phyloP scores from a whole-genome alignment of 768 basidiomycete species.

The Trametes villosa region DNA sequence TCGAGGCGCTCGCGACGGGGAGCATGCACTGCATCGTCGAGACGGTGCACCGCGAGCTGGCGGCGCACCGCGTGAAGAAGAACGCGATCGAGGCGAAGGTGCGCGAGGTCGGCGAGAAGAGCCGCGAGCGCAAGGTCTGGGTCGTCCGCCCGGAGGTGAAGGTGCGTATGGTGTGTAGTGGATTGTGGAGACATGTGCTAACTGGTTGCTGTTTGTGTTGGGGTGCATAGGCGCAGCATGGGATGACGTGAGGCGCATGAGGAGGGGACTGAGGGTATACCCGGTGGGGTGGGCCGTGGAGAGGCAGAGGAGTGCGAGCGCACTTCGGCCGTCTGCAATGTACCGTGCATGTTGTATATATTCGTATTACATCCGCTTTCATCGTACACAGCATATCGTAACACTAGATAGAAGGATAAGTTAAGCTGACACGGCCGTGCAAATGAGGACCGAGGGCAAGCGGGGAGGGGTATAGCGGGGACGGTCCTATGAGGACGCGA shows the following conservation, averaged over 20 bases:
- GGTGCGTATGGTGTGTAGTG: conserved; percentile 12
- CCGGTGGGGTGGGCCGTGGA: neutral
- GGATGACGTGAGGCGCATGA: conserved; percentile 1
- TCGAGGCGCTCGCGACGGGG: conserved; percentile 59
- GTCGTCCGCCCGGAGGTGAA: conserved; percentile 52
- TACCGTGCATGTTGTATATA: conserved; percentile 12
- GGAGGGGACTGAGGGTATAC: neutral
- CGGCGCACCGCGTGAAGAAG: conserved; percentile 77
- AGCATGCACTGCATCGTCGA: conserved; percentile 74
- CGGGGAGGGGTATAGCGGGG: conserved; percentile 12
- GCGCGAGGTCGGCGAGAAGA: conserved; percentile 75
- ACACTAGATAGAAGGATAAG: neutral
- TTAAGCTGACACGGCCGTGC: too few species aligned
- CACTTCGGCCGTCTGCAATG: neutral
- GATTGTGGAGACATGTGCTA: neutral
- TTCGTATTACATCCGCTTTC: neutral
- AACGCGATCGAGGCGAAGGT: conserved; percentile 83
- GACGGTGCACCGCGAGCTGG: conserved; percentile 70
- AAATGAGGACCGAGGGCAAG: neutral
- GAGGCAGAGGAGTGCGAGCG: neutral
- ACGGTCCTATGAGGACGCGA: conserved; percentile 38
- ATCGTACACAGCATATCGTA: neutral
- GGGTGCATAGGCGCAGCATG: conserved; percentile 22
- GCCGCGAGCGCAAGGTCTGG: conserved; percentile 76
- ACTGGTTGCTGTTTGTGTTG: neutral